A percentile compares a stretch with the other conserved stretches of the same genome.
phyloP scores from a whole-genome alignment of 2,329 filamentous ascomycete species.

The Dothistroma pini region DNA sequence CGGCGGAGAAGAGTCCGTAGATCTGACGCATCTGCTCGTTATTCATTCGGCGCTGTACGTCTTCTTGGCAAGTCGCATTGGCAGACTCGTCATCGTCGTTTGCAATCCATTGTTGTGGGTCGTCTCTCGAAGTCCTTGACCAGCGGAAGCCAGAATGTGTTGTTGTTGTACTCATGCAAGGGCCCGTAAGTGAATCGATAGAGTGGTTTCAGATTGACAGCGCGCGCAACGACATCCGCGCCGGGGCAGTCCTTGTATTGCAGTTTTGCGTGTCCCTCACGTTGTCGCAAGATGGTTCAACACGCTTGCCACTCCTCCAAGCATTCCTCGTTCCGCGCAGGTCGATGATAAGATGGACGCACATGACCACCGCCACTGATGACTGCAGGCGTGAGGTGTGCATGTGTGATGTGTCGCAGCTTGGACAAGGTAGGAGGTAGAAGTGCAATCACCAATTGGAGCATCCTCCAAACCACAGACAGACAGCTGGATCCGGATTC shows the following conservation, averaged over 20 bases:
- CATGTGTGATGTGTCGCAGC: too few relatives aligned
- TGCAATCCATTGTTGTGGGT: too few relatives aligned
- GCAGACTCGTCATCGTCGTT: background rate
- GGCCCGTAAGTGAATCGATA: background rate
- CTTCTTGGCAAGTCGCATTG: background rate
- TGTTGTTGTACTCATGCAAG: constrained; percentile 1
- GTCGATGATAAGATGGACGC: too few relatives aligned
- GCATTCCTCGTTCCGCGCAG: too few relatives aligned
- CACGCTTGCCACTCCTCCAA: too few relatives aligned
- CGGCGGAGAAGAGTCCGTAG: background rate
- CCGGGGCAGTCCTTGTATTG: background rate
- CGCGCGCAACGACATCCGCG: background rate
- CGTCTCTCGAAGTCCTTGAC: background rate
- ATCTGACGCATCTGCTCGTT: background rate
- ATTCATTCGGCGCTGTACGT: background rate
- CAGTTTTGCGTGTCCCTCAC: background rate
- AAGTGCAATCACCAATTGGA: background rate
- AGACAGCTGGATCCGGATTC: background rate
- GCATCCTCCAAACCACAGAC: background rate
- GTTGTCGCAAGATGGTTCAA: too few relatives aligned
- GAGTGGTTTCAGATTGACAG: constrained; percentile 1
- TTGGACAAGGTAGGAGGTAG: too few relatives aligned
- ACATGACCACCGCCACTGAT: too few relatives aligned
- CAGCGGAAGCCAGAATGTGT: background rate
- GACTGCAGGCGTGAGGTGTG: too few relatives aligned